These are phyloP conservation scores for Penicillium capsulatum DNA, from an alignment of 2,329 filamentous ascomycete species.

Conservation along the genomic window DNA sequence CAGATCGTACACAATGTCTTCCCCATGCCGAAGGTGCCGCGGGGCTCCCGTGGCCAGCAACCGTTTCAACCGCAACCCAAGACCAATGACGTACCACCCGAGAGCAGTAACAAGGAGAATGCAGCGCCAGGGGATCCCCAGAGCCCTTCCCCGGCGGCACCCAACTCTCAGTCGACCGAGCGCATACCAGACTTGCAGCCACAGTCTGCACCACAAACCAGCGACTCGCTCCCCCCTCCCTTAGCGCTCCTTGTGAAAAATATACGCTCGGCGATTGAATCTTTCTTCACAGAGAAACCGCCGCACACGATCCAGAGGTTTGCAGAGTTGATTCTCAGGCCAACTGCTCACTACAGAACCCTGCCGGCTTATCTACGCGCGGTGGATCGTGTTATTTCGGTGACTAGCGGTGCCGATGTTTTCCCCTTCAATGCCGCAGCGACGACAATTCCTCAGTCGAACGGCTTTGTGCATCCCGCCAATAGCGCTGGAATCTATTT, in stretches of 20 bases:
- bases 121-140: slow-evolving; percentile 30
- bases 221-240: slow-evolving; percentile 57
- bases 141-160: slow-evolving; percentile 9
- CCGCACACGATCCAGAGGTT: slow-evolving; percentile 92
- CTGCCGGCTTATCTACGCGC: slow-evolving; percentile 84
- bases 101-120: slow-evolving; percentile 41
- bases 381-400: slow-evolving; percentile 82
- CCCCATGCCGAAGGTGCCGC: slow-evolving; percentile 60
- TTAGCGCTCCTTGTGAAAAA: slow-evolving; percentile 59
- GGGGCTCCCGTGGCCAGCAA: slow-evolving; percentile 23
- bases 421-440: slow-evolving; percentile 65
- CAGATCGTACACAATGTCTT: slow-evolving; percentile 75
- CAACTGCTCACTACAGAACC: slow-evolving; percentile 73
- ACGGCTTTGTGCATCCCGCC: slow-evolving; percentile 49
- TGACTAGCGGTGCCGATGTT: slow-evolving; percentile 73
- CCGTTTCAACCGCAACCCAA: slow-evolving; percentile 22
- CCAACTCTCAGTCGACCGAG: slow-evolving; percentile 40
- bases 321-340: slow-evolving; percentile 75
- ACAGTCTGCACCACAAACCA: slow-evolving; percentile 43
- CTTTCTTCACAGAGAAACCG: slow-evolving; percentile 67
- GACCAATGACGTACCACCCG: slow-evolving; percentile 25
- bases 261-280: slow-evolving; percentile 57
- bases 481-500: slow-evolving; percentile 36
- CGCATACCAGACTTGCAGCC: slow-evolving; percentile 42
- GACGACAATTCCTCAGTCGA: slow-evolving; percentile 35